Conservation (phyloP, 257 asterid genomes). For the Verbena officinalis region DNA sequence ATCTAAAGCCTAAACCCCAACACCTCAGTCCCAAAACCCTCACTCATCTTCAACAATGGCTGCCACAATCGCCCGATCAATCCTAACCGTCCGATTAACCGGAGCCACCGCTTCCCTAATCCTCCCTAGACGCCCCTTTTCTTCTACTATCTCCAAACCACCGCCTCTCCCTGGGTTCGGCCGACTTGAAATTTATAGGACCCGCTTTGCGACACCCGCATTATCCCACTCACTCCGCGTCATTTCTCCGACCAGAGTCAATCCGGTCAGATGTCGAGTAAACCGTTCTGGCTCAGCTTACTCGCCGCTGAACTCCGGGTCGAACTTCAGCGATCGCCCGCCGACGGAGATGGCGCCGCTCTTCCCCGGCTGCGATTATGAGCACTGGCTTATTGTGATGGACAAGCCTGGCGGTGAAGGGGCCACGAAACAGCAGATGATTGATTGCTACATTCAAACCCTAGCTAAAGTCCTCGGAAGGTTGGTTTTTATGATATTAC, state of each 20-base stretch:
- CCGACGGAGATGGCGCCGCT: constrained; percentile 98
- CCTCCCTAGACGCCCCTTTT: constrained; percentile 47
- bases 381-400: constrained; percentile 98
- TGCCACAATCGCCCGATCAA: constrained; percentile 51
- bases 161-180: constrained; percentile 50
- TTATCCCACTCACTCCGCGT: constrained; percentile 40
- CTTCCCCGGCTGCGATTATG: constrained; percentile 93
- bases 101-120: constrained; percentile 39
- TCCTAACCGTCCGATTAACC: constrained; percentile 52
- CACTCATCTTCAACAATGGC: constrained; percentile 42
- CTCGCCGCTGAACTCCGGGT: constrained; percentile 84
- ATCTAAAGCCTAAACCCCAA: constrained; percentile 16
- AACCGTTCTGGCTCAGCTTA: constrained; percentile 73
- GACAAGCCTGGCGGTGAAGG: constrained; percentile 99
- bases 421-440: constrained; percentile 88
- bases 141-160: constrained; percentile 47
- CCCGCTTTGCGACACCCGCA: constrained; percentile 35
- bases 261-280: constrained; percentile 61
- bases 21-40: constrained; percentile 30
- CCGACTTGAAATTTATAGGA: constrained; percentile 29
- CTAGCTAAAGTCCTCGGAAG: constrained; percentile 86
- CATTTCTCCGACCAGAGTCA: constrained; percentile 38
- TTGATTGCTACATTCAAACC: constrained; percentile 82
- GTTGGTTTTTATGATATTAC: constrained; percentile 34
- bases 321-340: constrained; percentile 83